Base-by-base conservation (phyloP, 2,329 filamentous ascomycete species). In the Penicillium sp. region DNA sequence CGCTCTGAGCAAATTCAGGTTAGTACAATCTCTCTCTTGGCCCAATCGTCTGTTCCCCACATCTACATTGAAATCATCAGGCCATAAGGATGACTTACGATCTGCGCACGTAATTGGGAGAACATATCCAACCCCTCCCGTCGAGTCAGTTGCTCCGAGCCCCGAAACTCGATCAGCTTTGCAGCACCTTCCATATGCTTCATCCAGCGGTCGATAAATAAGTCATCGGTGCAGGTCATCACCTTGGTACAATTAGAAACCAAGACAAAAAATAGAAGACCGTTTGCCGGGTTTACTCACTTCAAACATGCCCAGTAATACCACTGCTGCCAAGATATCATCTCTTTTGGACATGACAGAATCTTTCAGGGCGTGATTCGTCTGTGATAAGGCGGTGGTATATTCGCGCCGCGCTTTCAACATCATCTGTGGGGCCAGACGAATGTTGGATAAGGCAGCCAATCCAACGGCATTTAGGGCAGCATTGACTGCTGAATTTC, bases 161-260 rank as follows among this genome's bases (percentile, higher is more conserved):
- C 30, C 14, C 47, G 51, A n/a, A 44, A 51, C 28, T 56, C 54
- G 22, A 56, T 47, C 10, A 56, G 27, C 22, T 43, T 49, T 14
- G 39, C 40, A 7, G 51, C 54, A 7, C 54, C 54, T 24, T 56
- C 48, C 44, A 52, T 54, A 10, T 56, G 54, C 18, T 56, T 51
- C 35, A 51, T 51, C 54, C 54, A 56, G 16, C 51, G 51, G 3
- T 46, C 38, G 33, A 54, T 54, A 28, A 51, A 54, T 5, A 31
- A 46, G n/a, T 36, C 14, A 42, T 56, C 54, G 4, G 30, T 46
- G 30, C 46, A 54, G 10, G 51, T 54, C 11, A 56, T 31, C 13
- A 33, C 30, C 30, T 33, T 1, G 14, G 6, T 13, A n/a, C 14
- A n/a, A 14, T 33, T n/a, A 33, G 30, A 33, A 13, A 16, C 30